Evolutionary conservation across 257 asterid species (phyloP), one percentile per base, ranked within the genome.

Genomic region (Jacaranda mimosifolia): DNA sequence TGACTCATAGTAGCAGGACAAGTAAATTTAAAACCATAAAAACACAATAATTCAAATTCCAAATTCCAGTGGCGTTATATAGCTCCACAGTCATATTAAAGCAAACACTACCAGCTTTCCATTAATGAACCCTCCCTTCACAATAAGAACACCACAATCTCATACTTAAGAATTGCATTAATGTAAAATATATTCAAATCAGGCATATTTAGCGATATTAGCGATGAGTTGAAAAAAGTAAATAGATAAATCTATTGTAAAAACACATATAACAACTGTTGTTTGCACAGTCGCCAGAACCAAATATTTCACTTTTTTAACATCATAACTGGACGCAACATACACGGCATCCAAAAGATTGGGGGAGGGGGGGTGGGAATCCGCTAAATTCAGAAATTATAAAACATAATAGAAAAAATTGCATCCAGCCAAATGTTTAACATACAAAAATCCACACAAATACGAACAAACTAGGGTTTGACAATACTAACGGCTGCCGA

Each of bases 91-190:
- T 26, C 11, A 56, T 55, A 56, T 7, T 38, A 14, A 43, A 53
- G 59, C 70, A 59, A 38, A 60, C 5, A 59, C 11, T 21, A 59
- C 26, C n/a, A 36, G 70, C 76, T 58, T 26, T 26, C 32, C 32
- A 26, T 26, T 26, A 26, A 26, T 26, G 32, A 26, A 26, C 32
- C 32, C 32, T 38, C 43, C 63, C 26, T 53, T 13, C 45, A 32
- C 12, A 26, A 72, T 6, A 53, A 19, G 66, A 46, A 39, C 65
- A 73, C 58, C 73, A 13, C 35, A 60, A 58, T 43, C 45, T 42
- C 69, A 63, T 70, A 19, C n/a, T 38, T 40, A 70, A 38, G 39
- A 8, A 4, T 14, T 7, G 38, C 58, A 74, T 26, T 26, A 26
- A 26, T 26, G 32, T 26, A 26, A 0, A 26, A 26, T 26, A 26